Percentiles rank a stretch among this genome's conserved stretches.
Conservation (phyloP, 257 asterid genomes). For the Primulina huaijiensis region DNA sequence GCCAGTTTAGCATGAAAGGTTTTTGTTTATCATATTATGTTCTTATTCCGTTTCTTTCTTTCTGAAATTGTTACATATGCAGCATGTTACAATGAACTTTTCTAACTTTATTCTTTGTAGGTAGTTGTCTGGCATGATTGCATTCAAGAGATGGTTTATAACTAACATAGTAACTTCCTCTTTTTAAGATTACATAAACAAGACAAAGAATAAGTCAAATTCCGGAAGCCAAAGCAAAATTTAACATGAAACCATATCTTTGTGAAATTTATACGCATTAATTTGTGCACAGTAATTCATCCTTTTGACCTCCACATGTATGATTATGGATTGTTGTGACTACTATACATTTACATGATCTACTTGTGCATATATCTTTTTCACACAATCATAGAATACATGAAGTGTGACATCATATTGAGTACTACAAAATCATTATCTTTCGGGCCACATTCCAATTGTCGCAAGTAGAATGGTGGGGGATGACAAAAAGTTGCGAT, state of each 20-base stretch:
- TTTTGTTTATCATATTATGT: slow-evolving; percentile 16
- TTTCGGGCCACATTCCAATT: neutral
- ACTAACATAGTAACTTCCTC: neutral
- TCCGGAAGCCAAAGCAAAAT: neutral
- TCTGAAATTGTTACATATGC: neutral
- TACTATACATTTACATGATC: neutral
- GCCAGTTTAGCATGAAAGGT: slow-evolving; percentile 97
- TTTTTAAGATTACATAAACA: neutral
- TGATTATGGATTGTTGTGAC: neutral
- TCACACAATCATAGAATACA: neutral
- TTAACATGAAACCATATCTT: neutral
- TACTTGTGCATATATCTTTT: neutral
- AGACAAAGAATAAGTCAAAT: slow-evolving; percentile 1
- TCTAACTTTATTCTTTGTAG: slow-evolving; percentile 1
- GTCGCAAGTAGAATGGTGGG: neutral
- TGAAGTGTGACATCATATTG: neutral
- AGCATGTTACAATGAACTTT: neutral
- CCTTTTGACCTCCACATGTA: neutral
- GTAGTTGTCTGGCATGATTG: neutral
- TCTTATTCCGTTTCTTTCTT: neutral
- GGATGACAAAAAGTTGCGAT: neutral
- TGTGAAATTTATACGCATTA: neutral
- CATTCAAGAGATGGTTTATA: neutral
- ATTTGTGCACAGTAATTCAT: neutral
- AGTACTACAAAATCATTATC: neutral